Conservation (phyloP, 1,284 basidiomycete genomes). For the Rhodotorula sp. region DNA sequence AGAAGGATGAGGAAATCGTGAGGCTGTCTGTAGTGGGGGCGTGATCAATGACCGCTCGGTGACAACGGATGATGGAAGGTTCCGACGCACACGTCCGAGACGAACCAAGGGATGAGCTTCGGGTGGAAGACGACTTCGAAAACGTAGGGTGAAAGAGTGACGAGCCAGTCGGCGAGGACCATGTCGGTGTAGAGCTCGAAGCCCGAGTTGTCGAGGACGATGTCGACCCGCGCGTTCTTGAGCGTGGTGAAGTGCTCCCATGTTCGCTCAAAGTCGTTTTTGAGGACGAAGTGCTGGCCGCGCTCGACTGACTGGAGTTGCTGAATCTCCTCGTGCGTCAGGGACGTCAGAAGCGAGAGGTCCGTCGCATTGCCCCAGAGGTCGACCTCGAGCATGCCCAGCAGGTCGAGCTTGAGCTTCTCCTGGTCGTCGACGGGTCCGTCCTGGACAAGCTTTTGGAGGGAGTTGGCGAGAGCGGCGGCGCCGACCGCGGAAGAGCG, state of each 20-base stretch:
- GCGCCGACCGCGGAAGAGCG: conserved; percentile 72
- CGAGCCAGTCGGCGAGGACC: conserved; percentile 88
- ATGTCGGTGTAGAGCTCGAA: conserved; percentile 80
- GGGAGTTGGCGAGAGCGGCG: conserved; percentile 52
- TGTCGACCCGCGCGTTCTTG: conserved; percentile 67
- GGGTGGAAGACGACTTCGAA: conserved; percentile 82
- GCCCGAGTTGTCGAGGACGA: conserved; percentile 76
- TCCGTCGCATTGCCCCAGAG: conserved; percentile 56
- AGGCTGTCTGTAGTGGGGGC: conserved; percentile 22
- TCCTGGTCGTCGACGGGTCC: conserved; percentile 49
- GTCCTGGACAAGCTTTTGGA: conserved; percentile 40
- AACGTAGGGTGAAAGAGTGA: conserved; percentile 80
- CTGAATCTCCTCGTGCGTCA: conserved; percentile 75
- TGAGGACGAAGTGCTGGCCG: conserved; percentile 73
- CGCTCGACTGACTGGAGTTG: conserved; percentile 76
- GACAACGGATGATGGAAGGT: no score
- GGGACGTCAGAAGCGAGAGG: conserved; percentile 74
- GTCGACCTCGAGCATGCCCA: conserved; percentile 63
- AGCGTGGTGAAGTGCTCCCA: conserved; percentile 70
- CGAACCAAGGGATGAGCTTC: conserved; percentile 89
- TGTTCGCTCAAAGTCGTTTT: conserved; percentile 72
- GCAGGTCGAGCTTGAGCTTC: conserved; percentile 60
- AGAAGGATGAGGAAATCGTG: conserved; percentile 49
- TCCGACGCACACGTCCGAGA: conserved; percentile 55
- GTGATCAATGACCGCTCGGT: background rate